phyloP scores from a whole-genome alignment of 768 basidiomycete genomes.

The Botryobasidium botryosum region DNA sequence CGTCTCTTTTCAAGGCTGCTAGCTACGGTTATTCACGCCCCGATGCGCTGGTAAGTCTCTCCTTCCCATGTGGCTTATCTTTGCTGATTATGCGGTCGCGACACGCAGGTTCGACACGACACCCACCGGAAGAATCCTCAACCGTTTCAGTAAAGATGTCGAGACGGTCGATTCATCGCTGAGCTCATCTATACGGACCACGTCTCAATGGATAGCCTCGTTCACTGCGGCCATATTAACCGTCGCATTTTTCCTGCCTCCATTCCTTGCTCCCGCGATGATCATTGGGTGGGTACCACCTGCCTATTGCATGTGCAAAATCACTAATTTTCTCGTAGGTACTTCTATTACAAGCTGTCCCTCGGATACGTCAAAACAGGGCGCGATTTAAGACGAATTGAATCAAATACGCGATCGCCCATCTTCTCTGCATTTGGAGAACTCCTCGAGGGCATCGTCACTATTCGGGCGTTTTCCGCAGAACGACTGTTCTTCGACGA shows the following conservation, averaged over 20 bases:
- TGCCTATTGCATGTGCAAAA: no score
- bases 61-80: no score
- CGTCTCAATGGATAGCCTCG: constrained; percentile 61
- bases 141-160: constrained; percentile 74
- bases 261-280: constrained; percentile 61
- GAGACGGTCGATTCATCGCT: constrained; percentile 72
- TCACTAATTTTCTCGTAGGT: constrained; percentile 22
- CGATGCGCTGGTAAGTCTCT: constrained; percentile 42
- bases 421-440: constrained; percentile 75
- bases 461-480: constrained; percentile 78
- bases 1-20: constrained; percentile 34
- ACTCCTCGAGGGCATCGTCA: constrained; percentile 49
- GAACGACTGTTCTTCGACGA: constrained; percentile 62
- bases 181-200: constrained; percentile 51
- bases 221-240: constrained; percentile 63
- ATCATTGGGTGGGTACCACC: no score
- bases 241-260: constrained; percentile 52
- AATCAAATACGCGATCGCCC: constrained; percentile 71
- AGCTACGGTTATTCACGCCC: constrained; percentile 55
- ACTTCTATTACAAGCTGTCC: constrained; percentile 50
- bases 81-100: not conserved
- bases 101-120: constrained; percentile 45
- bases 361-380: constrained; percentile 37
- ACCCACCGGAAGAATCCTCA: constrained; percentile 73
- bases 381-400: constrained; percentile 75